Evolutionary conservation across 2,329 filamentous ascomycete genomes (phyloP).

Genomic region (Mycosphaerella sp.): DNA sequence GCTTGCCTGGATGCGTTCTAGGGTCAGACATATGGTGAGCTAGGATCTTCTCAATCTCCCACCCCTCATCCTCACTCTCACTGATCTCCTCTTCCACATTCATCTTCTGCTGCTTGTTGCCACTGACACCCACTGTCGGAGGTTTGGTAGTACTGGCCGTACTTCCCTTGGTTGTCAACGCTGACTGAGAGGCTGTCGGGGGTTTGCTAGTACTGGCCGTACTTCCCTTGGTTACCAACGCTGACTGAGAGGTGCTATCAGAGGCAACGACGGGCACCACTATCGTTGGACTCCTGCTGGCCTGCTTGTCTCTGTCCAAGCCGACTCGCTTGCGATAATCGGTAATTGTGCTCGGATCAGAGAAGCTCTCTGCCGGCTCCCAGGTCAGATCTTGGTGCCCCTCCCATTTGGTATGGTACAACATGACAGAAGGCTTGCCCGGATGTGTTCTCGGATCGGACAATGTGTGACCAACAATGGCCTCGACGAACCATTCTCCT

Average conservation of each 20-base stretch:
- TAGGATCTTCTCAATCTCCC: constrained; percentile 26
- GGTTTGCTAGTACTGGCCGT: too few relatives aligned
- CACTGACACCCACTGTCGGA: neutral
- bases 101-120: neutral
- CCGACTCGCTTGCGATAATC: constrained; percentile 25
- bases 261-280: constrained; percentile 4
- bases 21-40: constrained; percentile 26
- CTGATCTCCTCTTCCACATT: neutral
- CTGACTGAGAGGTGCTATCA: neutral
- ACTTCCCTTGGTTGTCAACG: neutral
- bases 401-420: constrained; percentile 33
- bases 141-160: too few relatives aligned
- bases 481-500: constrained; percentile 27
- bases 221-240: neutral
- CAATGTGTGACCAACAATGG: constrained; percentile 27
- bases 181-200: neutral
- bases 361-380: constrained; percentile 32
- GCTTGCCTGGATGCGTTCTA: constrained; percentile 25
- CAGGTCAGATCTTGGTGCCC: constrained; percentile 29
- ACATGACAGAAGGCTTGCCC: constrained; percentile 26
- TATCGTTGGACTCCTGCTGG: neutral
- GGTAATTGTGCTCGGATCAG: constrained; percentile 23
- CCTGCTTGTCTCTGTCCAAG: constrained; percentile 11
- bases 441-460: constrained; percentile 30
- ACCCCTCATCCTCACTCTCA: constrained; percentile 15